Conservation (phyloP, 2,329 filamentous ascomycete genomes). For the Dactylellina leptospora region DNA sequence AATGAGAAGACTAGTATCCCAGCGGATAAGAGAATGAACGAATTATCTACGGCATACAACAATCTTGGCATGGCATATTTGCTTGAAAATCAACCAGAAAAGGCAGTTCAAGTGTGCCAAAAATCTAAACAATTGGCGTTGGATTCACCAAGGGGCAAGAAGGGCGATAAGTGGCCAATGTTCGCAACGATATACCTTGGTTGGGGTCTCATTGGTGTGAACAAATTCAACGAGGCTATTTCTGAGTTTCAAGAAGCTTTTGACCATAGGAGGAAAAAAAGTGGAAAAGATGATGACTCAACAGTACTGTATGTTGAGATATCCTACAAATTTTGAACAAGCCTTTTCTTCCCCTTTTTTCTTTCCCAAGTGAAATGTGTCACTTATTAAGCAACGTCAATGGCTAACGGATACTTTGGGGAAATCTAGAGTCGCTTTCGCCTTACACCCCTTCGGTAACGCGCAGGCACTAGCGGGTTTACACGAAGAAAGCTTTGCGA, state of each 20-base stretch:
- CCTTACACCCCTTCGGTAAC: background rate
- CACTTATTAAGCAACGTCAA: background rate
- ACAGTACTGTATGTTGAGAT: background rate
- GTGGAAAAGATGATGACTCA: background rate
- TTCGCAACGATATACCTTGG: background rate
- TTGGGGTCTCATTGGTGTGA: background rate
- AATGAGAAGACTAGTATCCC: background rate
- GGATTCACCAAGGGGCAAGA: background rate
- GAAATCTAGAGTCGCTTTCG: background rate
- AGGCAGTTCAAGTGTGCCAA: background rate
- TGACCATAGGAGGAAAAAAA: background rate
- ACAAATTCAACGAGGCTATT: background rate
- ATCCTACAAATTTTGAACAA: background rate
- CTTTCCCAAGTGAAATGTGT: background rate
- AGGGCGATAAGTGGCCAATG: background rate
- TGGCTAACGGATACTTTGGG: background rate
- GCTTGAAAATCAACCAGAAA: background rate
- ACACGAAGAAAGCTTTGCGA: background rate
- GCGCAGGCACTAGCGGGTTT: background rate
- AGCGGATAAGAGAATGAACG: background rate
- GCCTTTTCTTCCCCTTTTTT: background rate
- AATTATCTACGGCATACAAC: background rate
- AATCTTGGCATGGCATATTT: background rate
- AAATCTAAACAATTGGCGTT: background rate
- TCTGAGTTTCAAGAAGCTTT: background rate